phyloP scores from a whole-genome alignment of 2,329 filamentous ascomycete species.

The Chaetomium sp. region DNA sequence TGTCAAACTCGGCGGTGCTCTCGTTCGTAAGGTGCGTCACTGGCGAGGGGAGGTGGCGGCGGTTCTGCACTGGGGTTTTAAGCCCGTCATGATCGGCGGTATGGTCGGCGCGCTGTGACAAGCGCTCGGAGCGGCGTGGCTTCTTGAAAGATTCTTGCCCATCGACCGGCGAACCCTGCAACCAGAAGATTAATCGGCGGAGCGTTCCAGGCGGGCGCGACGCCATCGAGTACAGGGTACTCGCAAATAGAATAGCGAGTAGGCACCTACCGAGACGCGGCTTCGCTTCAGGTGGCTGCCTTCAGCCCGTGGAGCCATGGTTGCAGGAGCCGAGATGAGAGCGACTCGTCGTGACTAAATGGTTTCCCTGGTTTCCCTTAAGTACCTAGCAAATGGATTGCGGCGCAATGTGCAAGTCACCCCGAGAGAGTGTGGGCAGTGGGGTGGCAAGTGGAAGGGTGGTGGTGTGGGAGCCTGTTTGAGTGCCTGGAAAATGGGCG shows the following conservation, averaged over 20 bases:
- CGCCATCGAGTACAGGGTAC: slow-evolving; percentile 31
- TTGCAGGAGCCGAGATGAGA: slow-evolving; percentile 40
- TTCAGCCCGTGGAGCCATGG: slow-evolving; percentile 53
- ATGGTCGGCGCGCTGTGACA: slow-evolving; percentile 52
- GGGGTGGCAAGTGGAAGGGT: background rate
- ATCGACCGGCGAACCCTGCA: slow-evolving; percentile 67
- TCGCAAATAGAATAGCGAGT: slow-evolving; percentile 12
- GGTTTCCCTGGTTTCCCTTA: background rate
- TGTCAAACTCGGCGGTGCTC: slow-evolving; percentile 63
- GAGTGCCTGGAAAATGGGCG: slow-evolving; percentile 21
- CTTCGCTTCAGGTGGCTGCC: slow-evolving; percentile 84
- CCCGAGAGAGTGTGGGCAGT: slow-evolving; percentile 17
- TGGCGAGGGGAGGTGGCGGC: slow-evolving; percentile 77
- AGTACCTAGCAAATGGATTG: slow-evolving; percentile 7
- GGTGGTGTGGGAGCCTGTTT: slow-evolving; percentile 18
- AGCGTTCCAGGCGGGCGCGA: slow-evolving; percentile 32
- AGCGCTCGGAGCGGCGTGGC: slow-evolving; percentile 74
- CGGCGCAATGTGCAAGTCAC: slow-evolving; percentile 17
- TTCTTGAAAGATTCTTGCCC: slow-evolving; percentile 72
- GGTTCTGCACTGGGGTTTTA: slow-evolving; percentile 61
- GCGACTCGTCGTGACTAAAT: slow-evolving; percentile 5
- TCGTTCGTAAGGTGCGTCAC: slow-evolving; percentile 63
- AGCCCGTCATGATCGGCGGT: slow-evolving; percentile 43
- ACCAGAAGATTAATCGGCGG: slow-evolving; percentile 36
- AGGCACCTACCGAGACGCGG: slow-evolving; percentile 53